phyloP scores from a whole-genome alignment of 2,329 filamentous ascomycete genomes.

The Pseudogymnoascus sp. region DNA sequence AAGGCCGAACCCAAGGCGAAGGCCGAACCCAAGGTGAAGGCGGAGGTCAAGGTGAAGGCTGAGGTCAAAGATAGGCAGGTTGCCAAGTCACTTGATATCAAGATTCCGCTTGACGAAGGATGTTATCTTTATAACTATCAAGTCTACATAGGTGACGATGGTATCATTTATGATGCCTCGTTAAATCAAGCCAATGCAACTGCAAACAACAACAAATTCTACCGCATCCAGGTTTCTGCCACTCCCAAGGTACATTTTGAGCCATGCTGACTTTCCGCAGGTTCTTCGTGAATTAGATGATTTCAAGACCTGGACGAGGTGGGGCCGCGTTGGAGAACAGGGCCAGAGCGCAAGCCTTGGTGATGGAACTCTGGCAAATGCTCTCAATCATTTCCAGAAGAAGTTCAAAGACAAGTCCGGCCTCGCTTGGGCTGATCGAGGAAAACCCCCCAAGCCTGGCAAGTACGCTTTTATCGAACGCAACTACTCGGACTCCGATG shows the following conservation, averaged over 20 bases:
- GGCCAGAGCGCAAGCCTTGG: constrained; percentile 44
- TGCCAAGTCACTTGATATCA: constrained; percentile 38
- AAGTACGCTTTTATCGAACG: constrained; percentile 78
- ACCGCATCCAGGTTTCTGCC: constrained; percentile 56
- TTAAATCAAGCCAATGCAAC: constrained; percentile 69
- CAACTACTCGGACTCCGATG: constrained; percentile 64
- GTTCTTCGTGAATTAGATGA: constrained; percentile 10
- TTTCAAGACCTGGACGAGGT: constrained; percentile 65
- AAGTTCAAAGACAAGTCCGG: constrained; percentile 59
- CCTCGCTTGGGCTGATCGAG: constrained; percentile 46
- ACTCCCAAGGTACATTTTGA: neutral
- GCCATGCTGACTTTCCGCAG: neutral
- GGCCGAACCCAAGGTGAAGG: constrained; percentile 13
- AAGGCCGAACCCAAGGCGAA: constrained; percentile 1
- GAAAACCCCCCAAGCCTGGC: constrained; percentile 49
- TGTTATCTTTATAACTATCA: constrained; percentile 28
- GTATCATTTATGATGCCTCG: constrained; percentile 69
- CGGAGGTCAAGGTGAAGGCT: constrained; percentile 17
- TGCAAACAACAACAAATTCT: constrained; percentile 78
- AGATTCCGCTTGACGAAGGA: constrained; percentile 45
- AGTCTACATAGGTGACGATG: constrained; percentile 60
- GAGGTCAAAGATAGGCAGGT: constrained; percentile 38
- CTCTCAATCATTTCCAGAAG: constrained; percentile 46
- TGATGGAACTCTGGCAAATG: constrained; percentile 35
- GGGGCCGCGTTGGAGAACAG: constrained; percentile 66